These are phyloP conservation scores for Eucommia ulmoides DNA, from an alignment of 257 asterid species.

Conservation along the genomic window DNA sequence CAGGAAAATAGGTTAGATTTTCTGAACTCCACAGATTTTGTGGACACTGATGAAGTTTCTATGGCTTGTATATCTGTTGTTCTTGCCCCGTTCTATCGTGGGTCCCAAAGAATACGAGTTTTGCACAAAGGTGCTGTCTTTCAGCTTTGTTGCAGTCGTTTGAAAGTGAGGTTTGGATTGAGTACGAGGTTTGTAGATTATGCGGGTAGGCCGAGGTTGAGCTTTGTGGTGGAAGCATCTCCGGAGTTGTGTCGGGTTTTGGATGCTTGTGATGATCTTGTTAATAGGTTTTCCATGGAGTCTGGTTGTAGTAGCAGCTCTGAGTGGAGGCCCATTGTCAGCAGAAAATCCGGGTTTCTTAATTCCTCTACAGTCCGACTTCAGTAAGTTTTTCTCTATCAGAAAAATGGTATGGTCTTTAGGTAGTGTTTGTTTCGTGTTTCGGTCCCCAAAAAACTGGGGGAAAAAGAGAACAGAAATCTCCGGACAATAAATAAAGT, in stretches of 20 bases:
- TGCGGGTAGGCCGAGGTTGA: slow-evolving; percentile 68
- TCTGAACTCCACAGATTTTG: slow-evolving; percentile 26
- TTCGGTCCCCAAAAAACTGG: too few species aligned
- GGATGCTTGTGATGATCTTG: slow-evolving; percentile 48
- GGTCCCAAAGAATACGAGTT: slow-evolving; percentile 51
- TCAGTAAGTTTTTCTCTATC: slow-evolving; percentile 54
- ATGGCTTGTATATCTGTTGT: slow-evolving; percentile 44
- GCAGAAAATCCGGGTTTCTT: slow-evolving; percentile 53
- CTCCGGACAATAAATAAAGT: too few species aligned
- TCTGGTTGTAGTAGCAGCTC: slow-evolving; percentile 71
- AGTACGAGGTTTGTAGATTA: slow-evolving; percentile 43
- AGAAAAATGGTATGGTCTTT: too few species aligned
- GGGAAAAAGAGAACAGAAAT: too few species aligned
- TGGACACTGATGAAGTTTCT: slow-evolving; percentile 32
- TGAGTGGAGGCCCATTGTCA: slow-evolving; percentile 73
- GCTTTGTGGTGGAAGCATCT: slow-evolving; percentile 62
- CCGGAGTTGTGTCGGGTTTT: slow-evolving; percentile 41
- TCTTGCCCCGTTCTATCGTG: slow-evolving; percentile 43
- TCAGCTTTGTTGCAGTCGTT: slow-evolving; percentile 36
- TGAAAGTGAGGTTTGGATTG: slow-evolving; percentile 80
- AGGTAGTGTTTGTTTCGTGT: too few species aligned
- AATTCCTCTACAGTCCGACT: slow-evolving; percentile 67
- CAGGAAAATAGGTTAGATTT: too few species aligned
- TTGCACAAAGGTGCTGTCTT: slow-evolving; percentile 32
- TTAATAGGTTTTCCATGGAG: slow-evolving; percentile 39